Evolutionary conservation across 768 basidiomycete species (phyloP), one percentile per base, ranked within the genome.

Genomic region (Daedalea quercina): DNA sequence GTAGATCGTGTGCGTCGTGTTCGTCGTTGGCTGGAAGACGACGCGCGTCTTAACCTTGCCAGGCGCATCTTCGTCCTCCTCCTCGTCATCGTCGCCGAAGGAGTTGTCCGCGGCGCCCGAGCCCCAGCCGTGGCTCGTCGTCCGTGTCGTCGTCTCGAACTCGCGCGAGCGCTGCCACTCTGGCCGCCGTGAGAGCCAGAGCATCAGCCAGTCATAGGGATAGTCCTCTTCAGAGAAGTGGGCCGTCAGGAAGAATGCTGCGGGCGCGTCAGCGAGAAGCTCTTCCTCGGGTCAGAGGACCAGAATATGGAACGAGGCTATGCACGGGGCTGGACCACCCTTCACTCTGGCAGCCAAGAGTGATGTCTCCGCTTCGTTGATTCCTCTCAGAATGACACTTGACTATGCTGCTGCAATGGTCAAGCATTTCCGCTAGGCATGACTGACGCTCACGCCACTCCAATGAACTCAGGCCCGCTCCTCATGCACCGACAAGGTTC

Each of bases 161-260:
- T 92, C 90, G 52, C 90, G 81, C 8, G 89, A 90, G 35, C 88
- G 84, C 63, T 91, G 89, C 89, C 89, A 91, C 68, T 91, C 89
- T 40, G 89, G 77, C 73, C 87, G 78, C 48, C 87, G 83, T 41
- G 87, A 87, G 46, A 92, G 80, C 89, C 89, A 92, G 28, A 90
- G 77, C 87, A 91, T 91, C 49, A 92, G 77, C 89, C 89, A 92
- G 69, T 92, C 89, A 60, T 90, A 92, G 3, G 89, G 90, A 57
- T 87, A 87, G 64, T 92, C 90, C 68, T 92, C 90, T 70, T 92
- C 90, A 58, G 82, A 86, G 73, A 92, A 92, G 69, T 91, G 87
- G 9, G 90, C 90, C 15, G 90, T 92, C 48, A 92, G 80, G 81
- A 91, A 92, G 77, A 67, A 67, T 4, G 65, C 65, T 66, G 49